Conservation (phyloP, 352 stramenopile species). For the Phytophthora hybrid region DNA sequence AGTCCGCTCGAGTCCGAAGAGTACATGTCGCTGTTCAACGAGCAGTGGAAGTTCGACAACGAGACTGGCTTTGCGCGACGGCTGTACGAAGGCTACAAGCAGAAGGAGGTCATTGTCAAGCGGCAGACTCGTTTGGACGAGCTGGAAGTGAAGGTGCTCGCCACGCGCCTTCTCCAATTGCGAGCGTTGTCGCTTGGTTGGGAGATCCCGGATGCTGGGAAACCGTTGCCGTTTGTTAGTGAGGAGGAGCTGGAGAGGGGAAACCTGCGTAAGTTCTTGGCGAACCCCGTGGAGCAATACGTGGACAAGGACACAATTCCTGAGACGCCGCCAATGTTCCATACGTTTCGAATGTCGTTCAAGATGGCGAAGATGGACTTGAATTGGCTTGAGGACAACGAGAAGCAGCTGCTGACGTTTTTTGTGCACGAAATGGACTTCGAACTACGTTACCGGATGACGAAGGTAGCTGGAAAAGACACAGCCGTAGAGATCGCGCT, state of each 20-base stretch:
- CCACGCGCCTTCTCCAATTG: constrained; percentile 67
- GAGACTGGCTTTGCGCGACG: constrained; percentile 52
- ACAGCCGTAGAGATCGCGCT: constrained; percentile 57
- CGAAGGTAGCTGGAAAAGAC: constrained; percentile 50
- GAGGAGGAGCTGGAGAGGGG: constrained; percentile 56
- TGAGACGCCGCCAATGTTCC: constrained; percentile 58
- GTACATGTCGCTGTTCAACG: constrained; percentile 65
- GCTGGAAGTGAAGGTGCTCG: constrained; percentile 68
- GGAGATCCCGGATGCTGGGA: constrained; percentile 68
- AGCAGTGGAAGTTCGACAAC: constrained; percentile 69
- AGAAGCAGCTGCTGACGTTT: constrained; percentile 62
- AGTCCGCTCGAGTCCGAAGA: constrained; percentile 51
- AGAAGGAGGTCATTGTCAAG: constrained; percentile 53
- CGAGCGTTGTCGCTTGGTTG: constrained; percentile 67
- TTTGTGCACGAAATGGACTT: constrained; percentile 61
- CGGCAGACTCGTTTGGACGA: constrained; percentile 55
- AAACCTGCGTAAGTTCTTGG: constrained; percentile 73
- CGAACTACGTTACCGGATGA: constrained; percentile 56
- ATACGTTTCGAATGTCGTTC: constrained; percentile 65
- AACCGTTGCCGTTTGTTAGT: constrained; percentile 51
- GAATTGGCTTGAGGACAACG: constrained; percentile 57
- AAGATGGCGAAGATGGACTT: constrained; percentile 58
- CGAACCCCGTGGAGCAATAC: constrained; percentile 72
- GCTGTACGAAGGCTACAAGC: constrained; percentile 46
- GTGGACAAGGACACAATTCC: constrained; percentile 53